Conservation (phyloP, 352 stramenopile genomes). For the Phytopythium aichiense region DNA sequence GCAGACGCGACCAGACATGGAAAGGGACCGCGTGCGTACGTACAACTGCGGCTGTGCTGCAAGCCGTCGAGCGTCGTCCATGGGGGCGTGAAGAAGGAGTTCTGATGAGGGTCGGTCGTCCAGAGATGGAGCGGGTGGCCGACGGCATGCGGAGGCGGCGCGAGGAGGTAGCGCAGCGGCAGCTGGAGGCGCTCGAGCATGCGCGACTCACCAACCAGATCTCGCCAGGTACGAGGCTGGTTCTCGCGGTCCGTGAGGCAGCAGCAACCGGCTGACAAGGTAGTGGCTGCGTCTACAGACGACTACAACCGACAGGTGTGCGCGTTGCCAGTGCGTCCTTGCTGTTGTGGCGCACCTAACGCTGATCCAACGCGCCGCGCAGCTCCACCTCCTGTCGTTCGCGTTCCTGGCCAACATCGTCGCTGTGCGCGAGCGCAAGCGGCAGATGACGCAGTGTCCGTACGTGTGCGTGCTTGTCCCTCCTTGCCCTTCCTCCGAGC, state of each 20-base stretch:
- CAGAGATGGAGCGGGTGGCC: slow-evolving; percentile 5
- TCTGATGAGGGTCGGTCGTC: background rate
- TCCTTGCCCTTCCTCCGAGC: background rate
- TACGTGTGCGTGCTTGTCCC: slow-evolving; percentile 5
- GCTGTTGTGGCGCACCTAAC: background rate
- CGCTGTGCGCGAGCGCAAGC: slow-evolving; percentile 39
- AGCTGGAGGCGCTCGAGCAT: slow-evolving; percentile 33
- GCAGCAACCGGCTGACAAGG: background rate
- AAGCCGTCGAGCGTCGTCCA: background rate
- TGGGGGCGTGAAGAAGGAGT: background rate
- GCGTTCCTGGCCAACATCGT: slow-evolving; percentile 52
- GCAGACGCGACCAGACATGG: background rate
- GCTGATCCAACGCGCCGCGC: background rate
- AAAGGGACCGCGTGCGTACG: slow-evolving; percentile 1
- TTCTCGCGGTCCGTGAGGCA: background rate
- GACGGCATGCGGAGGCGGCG: slow-evolving; percentile 18
- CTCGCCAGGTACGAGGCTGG: slow-evolving; percentile 19
- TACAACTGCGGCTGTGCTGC: background rate
- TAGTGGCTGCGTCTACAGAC: slow-evolving; percentile 11
- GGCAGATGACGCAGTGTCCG: slow-evolving; percentile 24
- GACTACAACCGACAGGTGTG: slow-evolving; percentile 48
- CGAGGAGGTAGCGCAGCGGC: slow-evolving; percentile 27
- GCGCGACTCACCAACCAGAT: slow-evolving; percentile 41
- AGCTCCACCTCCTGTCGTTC: slow-evolving; percentile 49
- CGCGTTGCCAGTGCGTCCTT: background rate